Evolutionary conservation across 208 protist genomes (phyloP).

Genomic region (Leishmania guyanensis): DNA sequence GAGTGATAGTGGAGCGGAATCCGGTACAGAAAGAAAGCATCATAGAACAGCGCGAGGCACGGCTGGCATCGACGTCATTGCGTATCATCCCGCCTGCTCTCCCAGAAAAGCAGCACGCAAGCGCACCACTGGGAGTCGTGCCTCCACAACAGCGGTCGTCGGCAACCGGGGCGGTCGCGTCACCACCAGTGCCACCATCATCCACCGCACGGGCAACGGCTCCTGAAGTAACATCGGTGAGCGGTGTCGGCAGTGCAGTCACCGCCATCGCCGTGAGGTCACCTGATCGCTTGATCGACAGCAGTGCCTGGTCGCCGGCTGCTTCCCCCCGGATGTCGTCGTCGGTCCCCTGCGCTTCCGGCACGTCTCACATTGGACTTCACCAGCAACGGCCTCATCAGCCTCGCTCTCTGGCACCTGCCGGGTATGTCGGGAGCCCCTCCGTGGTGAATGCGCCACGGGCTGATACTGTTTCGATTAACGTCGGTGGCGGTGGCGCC

Average conservation of each 20-base stretch:
- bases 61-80: neutral
- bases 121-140: neutral
- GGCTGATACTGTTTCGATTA: neutral
- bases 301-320: neutral
- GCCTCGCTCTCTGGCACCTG: neutral
- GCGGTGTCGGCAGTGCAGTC: neutral
- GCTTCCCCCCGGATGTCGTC: neutral
- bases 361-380: neutral
- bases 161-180: neutral
- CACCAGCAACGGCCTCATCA: neutral
- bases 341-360: neutral
- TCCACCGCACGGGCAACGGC: neutral
- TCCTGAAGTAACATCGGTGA: neutral
- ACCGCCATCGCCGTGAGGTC: neutral
- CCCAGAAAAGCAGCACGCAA: neutral
- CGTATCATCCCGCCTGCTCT: neutral
- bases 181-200: neutral
- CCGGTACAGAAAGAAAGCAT: neutral
- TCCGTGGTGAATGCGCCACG: neutral
- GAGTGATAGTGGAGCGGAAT: neutral
- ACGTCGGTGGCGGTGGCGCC: neutral
- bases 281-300: neutral
- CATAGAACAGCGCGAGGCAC: neutral
- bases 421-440: neutral
- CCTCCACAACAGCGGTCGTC: neutral